Percentiles rank a stretch among this genome's conserved stretches.
These are phyloP conservation scores for Microascus cirrosus DNA, from an alignment of 2,329 filamentous ascomycete species.

Conservation along the genomic window DNA sequence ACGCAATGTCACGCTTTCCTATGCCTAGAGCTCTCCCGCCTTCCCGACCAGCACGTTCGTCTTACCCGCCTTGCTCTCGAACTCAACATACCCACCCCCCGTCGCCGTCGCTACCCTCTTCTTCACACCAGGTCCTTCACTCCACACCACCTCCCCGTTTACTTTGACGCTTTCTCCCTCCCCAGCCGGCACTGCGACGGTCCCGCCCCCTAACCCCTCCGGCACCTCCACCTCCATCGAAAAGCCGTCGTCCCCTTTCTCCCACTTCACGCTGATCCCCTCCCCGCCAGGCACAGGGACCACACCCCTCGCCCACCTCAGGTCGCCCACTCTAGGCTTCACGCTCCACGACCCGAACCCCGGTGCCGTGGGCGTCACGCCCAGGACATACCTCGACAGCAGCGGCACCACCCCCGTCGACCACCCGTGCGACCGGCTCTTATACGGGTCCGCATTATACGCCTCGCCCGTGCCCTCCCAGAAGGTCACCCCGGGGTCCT, in stretches of 20 bases:
- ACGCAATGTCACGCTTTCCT: background rate
- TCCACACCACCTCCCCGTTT: conserved; percentile 1
- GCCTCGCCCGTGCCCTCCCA: conserved; percentile 38
- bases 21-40: background rate
- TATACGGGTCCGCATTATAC: conserved; percentile 31
- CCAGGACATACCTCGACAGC: conserved; percentile 32
- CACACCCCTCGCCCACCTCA: conserved; percentile 30
- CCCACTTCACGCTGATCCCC: conserved; percentile 2
- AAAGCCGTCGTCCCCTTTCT: background rate
- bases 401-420: conserved; percentile 34
- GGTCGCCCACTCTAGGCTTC: conserved; percentile 19
- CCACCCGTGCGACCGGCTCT: conserved; percentile 40
- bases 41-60: background rate
- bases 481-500: conserved; percentile 33
- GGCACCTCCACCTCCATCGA: conserved; percentile 1
- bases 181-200: background rate
- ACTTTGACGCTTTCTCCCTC: background rate
- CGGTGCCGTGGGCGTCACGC: conserved; percentile 28
- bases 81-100: conserved; percentile 2
- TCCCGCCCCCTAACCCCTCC: background rate
- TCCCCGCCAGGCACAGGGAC: conserved; percentile 25
- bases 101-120: background rate
- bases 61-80: background rate
- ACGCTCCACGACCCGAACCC: conserved; percentile 31
- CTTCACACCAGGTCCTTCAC: background rate